phyloP scores from a whole-genome alignment of 495 filamentous ascomycete species.

The Corynascus novoguineensis region DNA sequence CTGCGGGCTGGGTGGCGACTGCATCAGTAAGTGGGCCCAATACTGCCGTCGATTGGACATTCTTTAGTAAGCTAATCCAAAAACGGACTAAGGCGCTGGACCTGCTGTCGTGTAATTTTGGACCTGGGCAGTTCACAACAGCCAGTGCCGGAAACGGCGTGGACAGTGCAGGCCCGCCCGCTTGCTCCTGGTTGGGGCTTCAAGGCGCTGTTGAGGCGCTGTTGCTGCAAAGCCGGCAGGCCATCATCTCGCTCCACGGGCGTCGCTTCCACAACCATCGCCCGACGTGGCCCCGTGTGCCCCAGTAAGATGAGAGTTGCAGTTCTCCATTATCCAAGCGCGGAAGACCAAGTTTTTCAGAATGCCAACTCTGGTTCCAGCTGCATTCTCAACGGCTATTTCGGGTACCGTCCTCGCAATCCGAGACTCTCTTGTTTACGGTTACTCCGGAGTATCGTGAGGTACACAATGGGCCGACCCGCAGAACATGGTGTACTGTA shows the following conservation, averaged over 20 bases:
- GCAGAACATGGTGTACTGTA: no score
- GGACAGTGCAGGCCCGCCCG: conserved; percentile 18
- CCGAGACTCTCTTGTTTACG: neutral
- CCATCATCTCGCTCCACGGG: conserved; percentile 4
- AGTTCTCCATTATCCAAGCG: neutral
- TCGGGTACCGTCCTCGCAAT: neutral
- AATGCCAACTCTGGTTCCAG: neutral
- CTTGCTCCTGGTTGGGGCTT: conserved; percentile 16
- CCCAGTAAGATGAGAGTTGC: conserved; percentile 17
- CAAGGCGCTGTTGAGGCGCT: conserved; percentile 10
- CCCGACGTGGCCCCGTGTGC: conserved; percentile 31
- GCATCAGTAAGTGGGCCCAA: conserved; percentile 21
- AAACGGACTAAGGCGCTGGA: conserved; percentile 17
- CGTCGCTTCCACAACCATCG: conserved; percentile 18
- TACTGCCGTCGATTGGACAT: conserved; percentile 23
- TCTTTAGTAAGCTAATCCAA: conserved; percentile 11
- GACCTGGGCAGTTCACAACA: conserved; percentile 24
- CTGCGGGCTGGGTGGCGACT: conserved; percentile 30
- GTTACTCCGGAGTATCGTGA: neutral
- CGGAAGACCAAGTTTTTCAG: neutral
- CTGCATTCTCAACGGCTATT: neutral
- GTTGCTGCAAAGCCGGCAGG: conserved; percentile 7
- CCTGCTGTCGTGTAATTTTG: conserved; percentile 36
- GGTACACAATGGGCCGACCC: no score
- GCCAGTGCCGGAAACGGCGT: conserved; percentile 32